phyloP scores from a whole-genome alignment of 371 early-diverging fungal species.

The Rhizopus sp. region DNA sequence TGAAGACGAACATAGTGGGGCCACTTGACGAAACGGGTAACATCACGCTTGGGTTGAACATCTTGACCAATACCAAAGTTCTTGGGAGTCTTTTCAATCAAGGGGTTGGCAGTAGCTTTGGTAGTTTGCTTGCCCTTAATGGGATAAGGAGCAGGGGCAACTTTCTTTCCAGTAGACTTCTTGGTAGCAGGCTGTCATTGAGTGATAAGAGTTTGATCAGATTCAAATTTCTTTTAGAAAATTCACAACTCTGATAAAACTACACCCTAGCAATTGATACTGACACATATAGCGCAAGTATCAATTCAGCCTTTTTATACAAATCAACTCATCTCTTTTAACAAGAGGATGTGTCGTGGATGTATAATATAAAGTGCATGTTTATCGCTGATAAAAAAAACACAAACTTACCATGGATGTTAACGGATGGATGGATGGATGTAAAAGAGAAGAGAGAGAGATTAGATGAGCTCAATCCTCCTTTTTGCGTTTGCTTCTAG shows the following conservation, averaged over 20 bases:
- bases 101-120: constrained; percentile 80
- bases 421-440: too few species aligned
- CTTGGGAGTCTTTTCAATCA: constrained; percentile 87
- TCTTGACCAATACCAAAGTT: constrained; percentile 92
- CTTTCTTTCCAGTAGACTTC: constrained; percentile 81
- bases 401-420: too few species aligned
- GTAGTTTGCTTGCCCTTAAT: constrained; percentile 66
- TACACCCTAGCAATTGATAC: constrained; percentile 14
- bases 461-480: too few species aligned
- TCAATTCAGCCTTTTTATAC: not conserved
- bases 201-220: constrained; percentile 20
- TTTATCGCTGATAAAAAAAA: too few species aligned
- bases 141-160: constrained; percentile 87
- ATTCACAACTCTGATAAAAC: constrained; percentile 25
- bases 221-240: constrained; percentile 18
- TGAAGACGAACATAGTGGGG: constrained; percentile 96
- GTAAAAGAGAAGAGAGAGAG: too few species aligned
- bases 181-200: constrained; percentile 49
- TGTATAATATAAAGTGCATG: too few species aligned
- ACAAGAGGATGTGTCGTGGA: too few species aligned
- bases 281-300: too few species aligned
- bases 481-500: too few species aligned
- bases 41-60: constrained; percentile 92
- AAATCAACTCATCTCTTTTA: not conserved
- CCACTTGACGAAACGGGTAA: constrained; percentile 96